Evolutionary conservation across 768 basidiomycete genomes (phyloP).

Genomic region (Goffeauzyma gilvescens): DNA sequence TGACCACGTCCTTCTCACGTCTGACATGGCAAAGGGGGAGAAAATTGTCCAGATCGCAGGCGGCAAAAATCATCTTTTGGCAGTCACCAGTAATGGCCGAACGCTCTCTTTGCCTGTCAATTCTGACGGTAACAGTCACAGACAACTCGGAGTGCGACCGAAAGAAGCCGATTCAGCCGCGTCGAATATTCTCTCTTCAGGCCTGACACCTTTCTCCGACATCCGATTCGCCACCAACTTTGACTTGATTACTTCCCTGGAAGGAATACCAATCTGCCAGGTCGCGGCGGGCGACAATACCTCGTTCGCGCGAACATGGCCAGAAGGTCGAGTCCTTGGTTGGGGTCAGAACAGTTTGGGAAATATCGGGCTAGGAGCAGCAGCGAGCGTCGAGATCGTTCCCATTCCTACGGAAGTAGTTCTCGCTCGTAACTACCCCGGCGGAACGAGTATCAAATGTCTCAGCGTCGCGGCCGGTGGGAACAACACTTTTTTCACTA

Average conservation of each 20-base stretch:
- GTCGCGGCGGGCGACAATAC: slow-evolving; percentile 52
- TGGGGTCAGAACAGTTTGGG: slow-evolving; percentile 83
- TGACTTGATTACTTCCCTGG: slow-evolving; percentile 58
- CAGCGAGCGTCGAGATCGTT: slow-evolving; percentile 47
- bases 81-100: slow-evolving; percentile 41
- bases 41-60: slow-evolving; percentile 51
- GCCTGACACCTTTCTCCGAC: slow-evolving; percentile 33
- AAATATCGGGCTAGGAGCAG: slow-evolving; percentile 60
- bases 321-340: slow-evolving; percentile 53
- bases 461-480: slow-evolving; percentile 53
- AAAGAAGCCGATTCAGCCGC: slow-evolving; percentile 32
- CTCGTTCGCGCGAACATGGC: slow-evolving; percentile 49
- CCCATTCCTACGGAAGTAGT: slow-evolving; percentile 68
- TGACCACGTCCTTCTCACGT: slow-evolving; percentile 42
- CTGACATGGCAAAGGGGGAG: slow-evolving; percentile 49
- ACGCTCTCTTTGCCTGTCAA: slow-evolving; percentile 60
- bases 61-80: slow-evolving; percentile 40
- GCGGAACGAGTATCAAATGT: slow-evolving; percentile 43
- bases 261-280: slow-evolving; percentile 45
- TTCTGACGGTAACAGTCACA: slow-evolving; percentile 54
- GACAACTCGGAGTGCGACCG: slow-evolving; percentile 58
- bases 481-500: slow-evolving; percentile 57
- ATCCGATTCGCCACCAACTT: slow-evolving; percentile 51
- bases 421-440: slow-evolving; percentile 43
- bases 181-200: slow-evolving; percentile 37